phyloP scores from a whole-genome alignment of 2,329 filamentous ascomycete species.

The Penicillium verrucosum region DNA sequence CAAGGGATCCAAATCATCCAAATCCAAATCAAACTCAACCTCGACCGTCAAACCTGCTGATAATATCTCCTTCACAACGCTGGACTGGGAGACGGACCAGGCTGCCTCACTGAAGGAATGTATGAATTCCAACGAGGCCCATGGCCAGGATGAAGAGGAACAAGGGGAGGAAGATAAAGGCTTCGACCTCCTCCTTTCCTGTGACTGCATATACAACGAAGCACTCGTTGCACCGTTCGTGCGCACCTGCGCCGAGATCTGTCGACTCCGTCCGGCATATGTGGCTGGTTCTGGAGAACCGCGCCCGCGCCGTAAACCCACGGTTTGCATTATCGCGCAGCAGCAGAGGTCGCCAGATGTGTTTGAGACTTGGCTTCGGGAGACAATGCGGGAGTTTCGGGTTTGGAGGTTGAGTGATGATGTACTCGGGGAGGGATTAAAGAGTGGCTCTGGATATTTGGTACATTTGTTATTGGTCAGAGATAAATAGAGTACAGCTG shows the following conservation, averaged over 20 bases:
- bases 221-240: constrained; percentile 77
- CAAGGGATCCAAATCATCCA: constrained; percentile 4
- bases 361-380: constrained; percentile 74
- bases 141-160: constrained; percentile 13
- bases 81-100: constrained; percentile 77
- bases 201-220: constrained; percentile 96
- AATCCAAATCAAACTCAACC: background rate
- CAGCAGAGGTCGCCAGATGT: constrained; percentile 83
- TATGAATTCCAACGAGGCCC: constrained; percentile 23
- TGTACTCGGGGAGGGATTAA: constrained; percentile 58
- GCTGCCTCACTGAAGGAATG: constrained; percentile 32
- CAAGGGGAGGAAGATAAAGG: constrained; percentile 37
- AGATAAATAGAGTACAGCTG: background rate
- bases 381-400: constrained; percentile 64
- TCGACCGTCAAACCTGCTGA: background rate
- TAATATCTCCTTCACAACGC: constrained; percentile 55
- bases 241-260: constrained; percentile 74
- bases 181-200: constrained; percentile 75
- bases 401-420: constrained; percentile 73
- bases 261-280: constrained; percentile 52
- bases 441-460: constrained; percentile 69
- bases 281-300: constrained; percentile 11
- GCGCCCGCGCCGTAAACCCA: constrained; percentile 39
- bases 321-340: constrained; percentile 79
- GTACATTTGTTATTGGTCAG: constrained; percentile 73